Conservation (phyloP, 306 rosid genomes). For the Canavalia gladiata region DNA sequence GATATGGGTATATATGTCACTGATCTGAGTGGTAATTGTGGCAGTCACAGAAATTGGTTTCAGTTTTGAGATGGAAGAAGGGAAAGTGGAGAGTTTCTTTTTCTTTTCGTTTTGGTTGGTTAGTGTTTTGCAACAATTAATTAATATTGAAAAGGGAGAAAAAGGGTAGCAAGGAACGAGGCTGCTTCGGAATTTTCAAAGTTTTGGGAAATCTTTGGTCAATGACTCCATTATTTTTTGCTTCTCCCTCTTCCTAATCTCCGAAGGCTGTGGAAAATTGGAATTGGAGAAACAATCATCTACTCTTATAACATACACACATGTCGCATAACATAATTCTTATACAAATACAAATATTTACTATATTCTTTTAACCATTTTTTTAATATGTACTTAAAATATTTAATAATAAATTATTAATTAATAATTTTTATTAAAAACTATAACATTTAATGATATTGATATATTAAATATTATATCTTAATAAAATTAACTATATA, state of each 20-base stretch:
- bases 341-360: background rate
- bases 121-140: constrained; percentile 35
- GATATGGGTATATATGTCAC: constrained; percentile 50
- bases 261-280: constrained; percentile 43
- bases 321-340: background rate
- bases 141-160: constrained; percentile 47
- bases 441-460: too few species aligned
- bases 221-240: constrained; percentile 58
- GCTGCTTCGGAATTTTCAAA: constrained; percentile 76
- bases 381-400: too few species aligned
- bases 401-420: too few species aligned
- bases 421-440: too few species aligned
- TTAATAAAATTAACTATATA: too few species aligned
- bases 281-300: constrained; percentile 47
- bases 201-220: constrained; percentile 69
- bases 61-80: constrained; percentile 41
- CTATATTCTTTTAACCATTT: background rate
- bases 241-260: constrained; percentile 58
- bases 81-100: constrained; percentile 48
- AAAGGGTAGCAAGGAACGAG: constrained; percentile 59
- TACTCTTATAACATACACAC: background rate
- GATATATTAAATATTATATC: too few species aligned
- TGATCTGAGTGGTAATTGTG: constrained; percentile 61
- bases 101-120: constrained; percentile 13
- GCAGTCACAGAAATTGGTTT: constrained; percentile 41